A percentile compares a stretch with the other conserved stretches of the same genome.
Evolutionary conservation across 2,329 filamentous ascomycete species (phyloP).

Genomic region (Trichoderma asperellum): DNA sequence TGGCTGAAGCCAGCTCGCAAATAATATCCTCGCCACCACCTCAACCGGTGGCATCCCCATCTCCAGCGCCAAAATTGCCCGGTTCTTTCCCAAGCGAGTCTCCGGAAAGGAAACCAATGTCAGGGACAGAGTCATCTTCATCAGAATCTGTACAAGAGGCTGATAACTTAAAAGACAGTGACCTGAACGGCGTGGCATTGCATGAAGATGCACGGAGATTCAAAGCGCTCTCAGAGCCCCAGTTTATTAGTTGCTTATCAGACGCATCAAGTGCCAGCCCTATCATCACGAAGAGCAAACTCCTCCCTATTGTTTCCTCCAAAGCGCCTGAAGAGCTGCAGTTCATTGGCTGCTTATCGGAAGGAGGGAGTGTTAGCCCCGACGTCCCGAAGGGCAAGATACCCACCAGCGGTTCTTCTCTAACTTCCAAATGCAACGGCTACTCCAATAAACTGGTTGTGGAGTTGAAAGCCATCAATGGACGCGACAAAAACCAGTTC

Average conservation of each 20-base stretch:
- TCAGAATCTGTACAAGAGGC: neutral
- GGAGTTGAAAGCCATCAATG: constrained; percentile 20
- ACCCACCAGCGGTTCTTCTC: neutral
- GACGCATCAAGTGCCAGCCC: neutral
- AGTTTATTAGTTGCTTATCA: neutral
- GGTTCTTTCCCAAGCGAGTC: constrained; percentile 26
- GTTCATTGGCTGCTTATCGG: neutral
- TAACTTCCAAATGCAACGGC: neutral
- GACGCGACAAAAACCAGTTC: constrained; percentile 14
- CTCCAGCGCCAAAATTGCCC: constrained; percentile 20
- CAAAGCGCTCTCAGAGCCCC: neutral
- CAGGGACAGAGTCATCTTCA: constrained; percentile 1
- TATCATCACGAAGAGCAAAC: neutral
- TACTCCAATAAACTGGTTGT: constrained; percentile 17
- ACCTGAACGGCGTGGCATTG: neutral
- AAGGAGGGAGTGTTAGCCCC: neutral
- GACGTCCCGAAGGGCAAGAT: neutral
- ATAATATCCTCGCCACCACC: constrained; percentile 23
- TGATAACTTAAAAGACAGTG: neutral
- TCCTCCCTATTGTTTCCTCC: neutral
- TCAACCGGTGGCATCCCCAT: neutral
- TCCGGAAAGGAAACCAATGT: constrained; percentile 4
- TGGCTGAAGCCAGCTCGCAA: constrained; percentile 14
- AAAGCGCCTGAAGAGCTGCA: neutral
- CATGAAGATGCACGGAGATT: neutral